These are phyloP conservation scores for Dissophora globulifera DNA, from an alignment of 192 early-diverging fungal genomes.

Conservation along the genomic window DNA sequence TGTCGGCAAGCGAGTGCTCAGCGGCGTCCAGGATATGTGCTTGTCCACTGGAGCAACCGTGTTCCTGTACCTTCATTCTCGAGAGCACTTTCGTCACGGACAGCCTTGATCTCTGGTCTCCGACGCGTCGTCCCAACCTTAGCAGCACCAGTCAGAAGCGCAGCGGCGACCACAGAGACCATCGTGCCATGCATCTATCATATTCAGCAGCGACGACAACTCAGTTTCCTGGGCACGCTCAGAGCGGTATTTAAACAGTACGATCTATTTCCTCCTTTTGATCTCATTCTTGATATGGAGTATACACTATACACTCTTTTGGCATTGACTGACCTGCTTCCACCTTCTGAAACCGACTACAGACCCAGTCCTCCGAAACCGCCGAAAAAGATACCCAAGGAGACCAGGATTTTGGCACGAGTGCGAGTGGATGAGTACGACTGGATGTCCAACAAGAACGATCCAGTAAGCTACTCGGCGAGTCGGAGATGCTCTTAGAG, in stretches of 20 bases:
- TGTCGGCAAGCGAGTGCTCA: not conserved
- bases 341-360: not conserved
- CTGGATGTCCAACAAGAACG: constrained; percentile 64
- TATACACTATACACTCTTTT: no score
- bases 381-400: constrained; percentile 54
- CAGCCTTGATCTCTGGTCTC: constrained; percentile 15
- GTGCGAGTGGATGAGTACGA: constrained; percentile 60
- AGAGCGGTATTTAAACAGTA: constrained; percentile 49
- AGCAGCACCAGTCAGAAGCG: no score
- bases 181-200: constrained; percentile 19
- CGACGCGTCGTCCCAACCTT: constrained; percentile 10
- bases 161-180: not conserved
- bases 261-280: not conserved
- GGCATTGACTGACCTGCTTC: not conserved
- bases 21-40: not conserved
- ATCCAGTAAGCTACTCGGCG: constrained; percentile 62
- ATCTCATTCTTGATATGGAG: constrained; percentile 2
- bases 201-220: constrained; percentile 23
- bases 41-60: constrained; percentile 1
- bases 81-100: not conserved
- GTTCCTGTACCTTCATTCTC: not conserved
- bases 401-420: constrained; percentile 48
- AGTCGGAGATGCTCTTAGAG: no score
- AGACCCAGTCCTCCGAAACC: constrained; percentile 46
- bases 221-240: constrained; percentile 45